Evolutionary conservation across 2,329 filamentous ascomycete species (phyloP).

Genomic region (Penicillium sp.): DNA sequence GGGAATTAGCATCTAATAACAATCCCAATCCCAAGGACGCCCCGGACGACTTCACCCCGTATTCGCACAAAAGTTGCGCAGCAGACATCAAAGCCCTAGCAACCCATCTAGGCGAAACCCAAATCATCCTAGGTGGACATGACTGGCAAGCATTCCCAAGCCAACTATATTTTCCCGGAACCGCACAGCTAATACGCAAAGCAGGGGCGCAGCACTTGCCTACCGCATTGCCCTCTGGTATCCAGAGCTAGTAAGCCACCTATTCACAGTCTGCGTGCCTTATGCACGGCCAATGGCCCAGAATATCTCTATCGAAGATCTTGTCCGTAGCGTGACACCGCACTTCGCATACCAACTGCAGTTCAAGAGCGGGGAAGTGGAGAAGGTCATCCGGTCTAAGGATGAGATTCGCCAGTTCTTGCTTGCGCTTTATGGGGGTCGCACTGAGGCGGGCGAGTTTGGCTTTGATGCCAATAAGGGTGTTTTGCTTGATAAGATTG

Average conservation of each 20-base stretch:
- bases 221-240: slow-evolving; percentile 73
- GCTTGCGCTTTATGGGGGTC: slow-evolving; percentile 67
- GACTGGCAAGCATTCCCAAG: slow-evolving; percentile 60
- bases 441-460: slow-evolving; percentile 53
- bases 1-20: slow-evolving; percentile 29
- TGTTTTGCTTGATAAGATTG: slow-evolving; percentile 61
- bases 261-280: slow-evolving; percentile 81
- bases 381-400: slow-evolving; percentile 56
- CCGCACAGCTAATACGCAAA: background rate
- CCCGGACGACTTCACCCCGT: slow-evolving; percentile 60
- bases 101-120: slow-evolving; percentile 51
- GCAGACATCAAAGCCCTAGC: slow-evolving; percentile 74
- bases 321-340: slow-evolving; percentile 57
- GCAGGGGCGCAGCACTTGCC: slow-evolving; percentile 69
- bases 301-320: slow-evolving; percentile 57
- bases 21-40: slow-evolving; percentile 48
- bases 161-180: background rate
- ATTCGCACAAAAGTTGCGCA: slow-evolving; percentile 68
- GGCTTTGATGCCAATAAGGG: slow-evolving; percentile 62
- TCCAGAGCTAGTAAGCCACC: slow-evolving; percentile 66
- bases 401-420: slow-evolving; percentile 68
- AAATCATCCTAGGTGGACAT: slow-evolving; percentile 81
- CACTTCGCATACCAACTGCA: slow-evolving; percentile 85
- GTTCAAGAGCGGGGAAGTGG: slow-evolving; percentile 65
- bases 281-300: slow-evolving; percentile 56